Evolutionary conservation across 2,329 filamentous ascomycete species (phyloP), one percentile per base, ranked within the genome.

Genomic region (Trichophyton verrucosum): DNA sequence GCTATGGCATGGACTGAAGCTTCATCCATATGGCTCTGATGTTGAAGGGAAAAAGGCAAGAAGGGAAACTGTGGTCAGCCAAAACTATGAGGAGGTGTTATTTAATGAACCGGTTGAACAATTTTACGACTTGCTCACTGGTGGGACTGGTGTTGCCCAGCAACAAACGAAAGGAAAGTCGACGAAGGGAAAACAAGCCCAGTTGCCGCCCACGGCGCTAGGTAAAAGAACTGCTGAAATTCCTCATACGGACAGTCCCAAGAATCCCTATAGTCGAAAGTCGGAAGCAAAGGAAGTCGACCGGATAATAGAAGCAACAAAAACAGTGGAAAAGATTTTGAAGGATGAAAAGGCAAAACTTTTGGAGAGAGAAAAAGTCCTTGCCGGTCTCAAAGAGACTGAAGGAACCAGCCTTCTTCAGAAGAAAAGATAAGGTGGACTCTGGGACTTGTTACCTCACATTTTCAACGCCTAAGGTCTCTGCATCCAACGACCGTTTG

Each of bases 91-190:
- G 73, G 91, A 96, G 70, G 87, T 97, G 65, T 82, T 97, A 57
- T 99, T 99, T 80, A 97, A 96, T 76, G 94, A 99, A 74, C 94
- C 94, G 0, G 94, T 91, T 68, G 89, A 96, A 73, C 84, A 88
- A 53, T 92, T 99, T 70, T 96, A 89, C 75, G 89, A 95, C 64
- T 80, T 89, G 30, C 79, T 99, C 63, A 97, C 91, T 1, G 80
- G 82, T 4, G 89, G 89, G 63, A 83, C 85, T 27, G 60, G 63
- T 2, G 55, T 67, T n/a, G 62, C 63, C 3, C 74, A 76, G 59
- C 77, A 80, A 64, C 73, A 77, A 3, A 74, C 70, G 69, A 70
- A 58, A 62, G 66, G 68, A 17, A 81, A 81, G 60, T 82, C 82
- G 47, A 84, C 82, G 66, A 82, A 82, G 44, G 80, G 81, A 30